A percentile compares a stretch with the other conserved stretches of the same genome.
Conservation (phyloP, 768 basidiomycete species). For the Kwoniella mangroviensis region DNA sequence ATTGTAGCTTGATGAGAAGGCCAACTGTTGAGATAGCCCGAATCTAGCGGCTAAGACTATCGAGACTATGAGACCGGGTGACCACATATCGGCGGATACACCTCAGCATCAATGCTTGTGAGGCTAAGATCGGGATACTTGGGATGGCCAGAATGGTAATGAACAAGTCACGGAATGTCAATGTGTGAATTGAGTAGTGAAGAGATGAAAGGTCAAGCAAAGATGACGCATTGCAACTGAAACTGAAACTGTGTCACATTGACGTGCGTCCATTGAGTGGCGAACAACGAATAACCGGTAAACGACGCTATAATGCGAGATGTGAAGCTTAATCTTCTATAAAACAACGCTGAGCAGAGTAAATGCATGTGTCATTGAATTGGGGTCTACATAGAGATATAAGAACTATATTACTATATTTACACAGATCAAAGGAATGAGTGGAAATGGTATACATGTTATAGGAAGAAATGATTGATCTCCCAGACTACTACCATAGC, state of each 20-base stretch:
- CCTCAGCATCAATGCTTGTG: neutral
- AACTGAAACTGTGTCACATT: neutral
- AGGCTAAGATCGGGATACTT: neutral
- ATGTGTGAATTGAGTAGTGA: neutral
- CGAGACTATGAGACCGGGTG: conserved; percentile 12
- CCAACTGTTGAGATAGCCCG: conserved; percentile 16
- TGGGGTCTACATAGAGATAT: neutral
- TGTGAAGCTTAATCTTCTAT: no score
- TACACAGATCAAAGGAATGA: neutral
- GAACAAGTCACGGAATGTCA: neutral
- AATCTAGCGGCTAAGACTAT: conserved; percentile 21
- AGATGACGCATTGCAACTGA: neutral
- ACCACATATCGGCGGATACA: conserved; percentile 14
- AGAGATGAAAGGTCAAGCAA: neutral
- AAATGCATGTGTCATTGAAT: neutral
- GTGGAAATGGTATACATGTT: no score
- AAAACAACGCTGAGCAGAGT: neutral
- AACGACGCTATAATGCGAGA: neutral
- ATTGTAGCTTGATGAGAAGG: neutral
- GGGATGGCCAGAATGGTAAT: neutral
- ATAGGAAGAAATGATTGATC: neutral
- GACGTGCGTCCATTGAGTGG: conserved; percentile 8
- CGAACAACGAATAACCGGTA: conserved; percentile 10
- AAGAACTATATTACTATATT: neutral
- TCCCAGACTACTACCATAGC: conserved; percentile 1